These are phyloP conservation scores for Saccharomycopsis sp. DNA, from an alignment of 805 yeast genomes.

Conservation along the genomic window DNA sequence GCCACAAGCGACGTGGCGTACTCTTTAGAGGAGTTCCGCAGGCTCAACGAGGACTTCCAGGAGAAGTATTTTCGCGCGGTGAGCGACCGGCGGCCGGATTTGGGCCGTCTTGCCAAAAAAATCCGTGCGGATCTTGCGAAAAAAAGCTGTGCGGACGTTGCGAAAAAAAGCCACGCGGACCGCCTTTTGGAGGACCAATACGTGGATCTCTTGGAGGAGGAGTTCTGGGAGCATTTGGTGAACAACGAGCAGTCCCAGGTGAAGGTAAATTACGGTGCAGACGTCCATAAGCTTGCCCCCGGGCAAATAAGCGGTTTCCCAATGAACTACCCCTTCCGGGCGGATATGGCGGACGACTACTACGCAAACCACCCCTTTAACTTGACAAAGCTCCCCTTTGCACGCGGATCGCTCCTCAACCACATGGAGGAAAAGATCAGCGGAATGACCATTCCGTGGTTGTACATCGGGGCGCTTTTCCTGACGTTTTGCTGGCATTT, in stretches of 20 bases:
- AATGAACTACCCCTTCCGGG: slow-evolving; percentile 31
- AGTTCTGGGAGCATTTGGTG: slow-evolving; percentile 59
- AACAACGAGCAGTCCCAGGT: slow-evolving; percentile 36
- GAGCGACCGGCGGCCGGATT: slow-evolving; percentile 28
- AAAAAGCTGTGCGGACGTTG: slow-evolving; percentile 44
- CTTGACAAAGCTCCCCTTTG: slow-evolving; percentile 63
- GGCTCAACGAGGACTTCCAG: slow-evolving; percentile 45
- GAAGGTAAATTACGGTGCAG: slow-evolving; percentile 78
- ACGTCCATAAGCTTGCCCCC: slow-evolving; percentile 58
- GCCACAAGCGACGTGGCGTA: slow-evolving; percentile 56
- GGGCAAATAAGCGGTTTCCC: slow-evolving; percentile 78
- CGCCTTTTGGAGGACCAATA: slow-evolving; percentile 7
- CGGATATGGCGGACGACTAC: slow-evolving; percentile 24
- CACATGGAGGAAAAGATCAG: slow-evolving; percentile 63
- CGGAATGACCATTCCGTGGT: slow-evolving; percentile 96
- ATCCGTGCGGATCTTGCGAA: slow-evolving; percentile 52
- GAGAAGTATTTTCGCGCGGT: slow-evolving; percentile 37
- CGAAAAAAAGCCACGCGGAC: slow-evolving; percentile 51
- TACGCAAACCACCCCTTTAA: slow-evolving; percentile 68
- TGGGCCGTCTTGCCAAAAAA: slow-evolving; percentile 39
- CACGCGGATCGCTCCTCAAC: slow-evolving; percentile 61
- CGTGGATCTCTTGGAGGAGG: slow-evolving; percentile 39
- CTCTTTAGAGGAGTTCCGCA: slow-evolving; percentile 53
- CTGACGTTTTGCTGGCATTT: slow-evolving; percentile 97
- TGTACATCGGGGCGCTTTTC: slow-evolving; percentile 81